Base-by-base conservation (phyloP, 495 filamentous ascomycete species). In the Daldinia childiae region DNA sequence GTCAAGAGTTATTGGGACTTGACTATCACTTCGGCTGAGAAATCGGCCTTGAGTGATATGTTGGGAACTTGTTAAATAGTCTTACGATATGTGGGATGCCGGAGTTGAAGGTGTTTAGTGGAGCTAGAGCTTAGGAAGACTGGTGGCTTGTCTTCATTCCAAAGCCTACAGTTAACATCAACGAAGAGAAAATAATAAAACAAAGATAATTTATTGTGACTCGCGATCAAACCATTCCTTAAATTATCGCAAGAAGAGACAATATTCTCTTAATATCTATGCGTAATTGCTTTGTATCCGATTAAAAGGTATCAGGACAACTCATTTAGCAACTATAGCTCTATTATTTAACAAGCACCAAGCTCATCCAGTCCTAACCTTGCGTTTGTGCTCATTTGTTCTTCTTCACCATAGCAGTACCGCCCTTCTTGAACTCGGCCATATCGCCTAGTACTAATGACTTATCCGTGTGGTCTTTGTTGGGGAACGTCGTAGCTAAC, bases 401-500 rank as follows among this genome's bases (percentile, higher is more conserved):
- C 57, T 54, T 74, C 82, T 96, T 97, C 76, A 97, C 94, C 59
- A 98, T 92, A 36, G 94, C 90, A 5, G 91, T 92, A 26, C 94
- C 94, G 43, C 86, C 85, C 69, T 79, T 80, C 79, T 93, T 96
- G 81, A 97, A 94, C 61, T 97, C 94, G 0, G 88, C 74, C 79
- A 97, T 82, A 36, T 97, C 93, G 1, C 91, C 92, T 41, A 98
- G 78, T 5, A 87, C 87, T 64, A 85, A 81, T 1, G 73, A 79
- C 77, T 90, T 89, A 65, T 99, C 93, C 19, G 82, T 90, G 58
- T 98, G 87, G 72, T 98, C 95, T 81, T 93, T 97, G 79, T 90
- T 97, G 2, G 96, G 95, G 79, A 98, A 98, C 0, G 96, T 98
- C 1, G 95, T 99, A 77, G 97, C 94, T 61, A 99, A 78, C 7